Base-by-base conservation (phyloP, 805 yeast species). In the Metschnikowia similis region DNA sequence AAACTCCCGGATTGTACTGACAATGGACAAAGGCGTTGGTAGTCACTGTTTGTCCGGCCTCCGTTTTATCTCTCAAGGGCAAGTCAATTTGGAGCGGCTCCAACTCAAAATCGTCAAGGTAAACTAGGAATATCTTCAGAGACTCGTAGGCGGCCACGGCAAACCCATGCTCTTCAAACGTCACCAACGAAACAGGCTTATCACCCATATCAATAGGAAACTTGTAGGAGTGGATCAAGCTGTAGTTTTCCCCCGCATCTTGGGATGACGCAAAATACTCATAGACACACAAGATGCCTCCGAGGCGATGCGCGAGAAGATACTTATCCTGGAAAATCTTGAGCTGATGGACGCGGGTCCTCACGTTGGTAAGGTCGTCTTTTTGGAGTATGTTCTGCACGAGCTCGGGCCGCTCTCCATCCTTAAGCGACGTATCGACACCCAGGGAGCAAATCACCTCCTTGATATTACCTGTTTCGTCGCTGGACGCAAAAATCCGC, bases 371-470 rank as follows among this genome's bases (percentile, higher is more conserved):
- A 29, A 56, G 42, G 37, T 66, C 56, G 17, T 69, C 69, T 28
- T 59, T 64, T 8, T 57, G 57, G 43, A 75, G 66, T 46, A 74
- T 72, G 26, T 76, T 69, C 41, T 69, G 73, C 10, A 84, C 72
- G 17, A 79, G 67, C 45, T 72, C 75, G 0, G 96, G 95, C 61
- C 84, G 87, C 10, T 71, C 66, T 0, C 85, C 85, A 32, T 79
- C 78, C 60, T 84, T 82, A 38, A 75, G 72, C 6, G 96, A 86
- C 3, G 96, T 89, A 60, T 91, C 95, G 0, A 92, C 84, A 0
- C 91, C 92, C 46, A 76, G 70, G 16, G 70, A 63, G 57, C 89
- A 89, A 5, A 75, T 60, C 8, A 88, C 70, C 61, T 84, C 89
- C 56, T 85, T 85, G 48, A 84, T 56, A 6, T 80, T 73, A 0